Evolutionary conservation across 2,329 filamentous ascomycete genomes (phyloP).

Genomic region (Rhinocladiella similis): DNA sequence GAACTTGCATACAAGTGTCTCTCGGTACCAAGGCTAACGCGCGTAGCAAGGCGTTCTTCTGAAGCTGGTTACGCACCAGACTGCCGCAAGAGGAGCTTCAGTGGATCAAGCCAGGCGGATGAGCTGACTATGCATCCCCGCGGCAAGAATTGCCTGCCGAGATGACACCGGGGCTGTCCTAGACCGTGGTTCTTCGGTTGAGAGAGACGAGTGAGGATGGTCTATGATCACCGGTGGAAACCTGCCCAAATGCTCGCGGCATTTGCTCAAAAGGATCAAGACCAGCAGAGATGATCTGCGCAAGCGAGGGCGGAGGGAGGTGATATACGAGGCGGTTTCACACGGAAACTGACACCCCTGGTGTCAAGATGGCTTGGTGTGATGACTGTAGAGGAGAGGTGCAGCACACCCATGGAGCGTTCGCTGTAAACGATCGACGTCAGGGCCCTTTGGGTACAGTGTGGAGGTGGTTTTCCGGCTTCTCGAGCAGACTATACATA

Average conservation of each 20-base stretch:
- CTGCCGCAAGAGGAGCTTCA: neutral
- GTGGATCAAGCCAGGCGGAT: neutral
- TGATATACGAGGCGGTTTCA: too few species aligned
- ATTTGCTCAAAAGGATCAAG: neutral
- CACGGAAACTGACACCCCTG: too few species aligned
- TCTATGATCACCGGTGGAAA: neutral
- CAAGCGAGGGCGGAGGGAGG: too few species aligned
- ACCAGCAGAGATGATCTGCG: neutral
- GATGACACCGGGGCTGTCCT: neutral
- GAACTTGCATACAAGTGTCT: neutral
- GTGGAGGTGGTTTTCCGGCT: neutral
- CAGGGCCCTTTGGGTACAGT: neutral
- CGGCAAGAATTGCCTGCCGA: neutral
- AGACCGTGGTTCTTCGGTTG: neutral
- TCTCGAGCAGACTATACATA: neutral
- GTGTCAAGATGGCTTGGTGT: neutral
- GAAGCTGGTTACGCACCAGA: neutral
- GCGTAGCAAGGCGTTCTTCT: neutral
- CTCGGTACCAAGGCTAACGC: neutral
- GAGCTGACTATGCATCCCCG: neutral
- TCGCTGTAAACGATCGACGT: neutral
- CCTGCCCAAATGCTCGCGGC: neutral
- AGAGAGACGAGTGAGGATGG: neutral
- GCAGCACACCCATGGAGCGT: neutral
- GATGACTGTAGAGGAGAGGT: neutral